Evolutionary conservation across 257 asterid species (phyloP).

Genomic region (Misopates orontium): DNA sequence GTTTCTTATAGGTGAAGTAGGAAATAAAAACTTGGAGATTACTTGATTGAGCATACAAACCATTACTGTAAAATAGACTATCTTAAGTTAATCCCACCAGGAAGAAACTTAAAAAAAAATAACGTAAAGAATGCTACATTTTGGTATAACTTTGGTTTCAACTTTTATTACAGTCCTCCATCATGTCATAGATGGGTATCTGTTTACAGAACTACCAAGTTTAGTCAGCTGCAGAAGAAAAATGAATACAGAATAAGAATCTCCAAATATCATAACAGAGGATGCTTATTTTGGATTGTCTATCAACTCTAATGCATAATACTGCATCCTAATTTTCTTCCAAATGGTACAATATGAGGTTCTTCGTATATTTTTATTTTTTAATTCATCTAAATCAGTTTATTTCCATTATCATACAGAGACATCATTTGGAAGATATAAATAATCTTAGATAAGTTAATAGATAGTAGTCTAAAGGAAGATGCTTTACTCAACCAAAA

Average conservation of each 20-base stretch:
- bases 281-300: not conserved
- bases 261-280: not conserved
- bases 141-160: not conserved
- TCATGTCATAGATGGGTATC: too few species aligned
- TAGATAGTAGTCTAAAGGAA: too few species aligned
- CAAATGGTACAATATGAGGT: not conserved
- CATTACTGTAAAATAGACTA: not conserved
- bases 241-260: not conserved
- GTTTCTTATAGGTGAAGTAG: not conserved
- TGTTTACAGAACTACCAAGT: too few species aligned
- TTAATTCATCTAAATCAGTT: not conserved
- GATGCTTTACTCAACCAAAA: too few species aligned
- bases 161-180: not conserved
- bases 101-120: too few species aligned
- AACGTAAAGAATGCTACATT: not conserved
- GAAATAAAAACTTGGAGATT: constrained; percentile 5
- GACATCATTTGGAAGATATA: not conserved
- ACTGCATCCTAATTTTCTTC: not conserved
- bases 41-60: not conserved
- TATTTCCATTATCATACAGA: not conserved
- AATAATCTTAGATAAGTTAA: not conserved
- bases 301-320: not conserved
- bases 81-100: too few species aligned
- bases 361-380: not conserved
- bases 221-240: not conserved